Evolutionary conservation across 768 basidiomycete species (phyloP).

Genomic region (Pleurotus tuber-regium): DNA sequence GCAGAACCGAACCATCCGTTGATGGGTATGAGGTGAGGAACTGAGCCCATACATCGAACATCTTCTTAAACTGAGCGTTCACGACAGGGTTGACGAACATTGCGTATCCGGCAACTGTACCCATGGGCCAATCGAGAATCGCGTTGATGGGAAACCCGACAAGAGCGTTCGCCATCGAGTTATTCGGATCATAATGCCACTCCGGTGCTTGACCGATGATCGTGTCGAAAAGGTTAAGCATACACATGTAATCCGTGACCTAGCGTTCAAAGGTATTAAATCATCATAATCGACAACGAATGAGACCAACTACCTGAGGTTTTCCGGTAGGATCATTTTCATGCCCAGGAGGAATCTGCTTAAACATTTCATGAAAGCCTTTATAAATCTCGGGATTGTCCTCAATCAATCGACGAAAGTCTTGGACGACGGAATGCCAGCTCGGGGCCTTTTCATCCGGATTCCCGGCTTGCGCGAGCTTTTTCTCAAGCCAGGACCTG

Average conservation of each 20-base stretch:
- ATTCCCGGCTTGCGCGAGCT: background rate
- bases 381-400: constrained; percentile 23
- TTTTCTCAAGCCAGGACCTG: constrained; percentile 6
- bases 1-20: constrained; percentile 47
- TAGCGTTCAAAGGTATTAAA: constrained; percentile 11
- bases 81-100: constrained; percentile 40
- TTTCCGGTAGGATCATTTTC: constrained; percentile 14
- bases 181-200: constrained; percentile 19
- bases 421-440: constrained; percentile 19
- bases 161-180: constrained; percentile 28
- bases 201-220: constrained; percentile 40
- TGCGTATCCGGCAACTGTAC: constrained; percentile 26
- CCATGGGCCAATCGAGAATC: constrained; percentile 39
- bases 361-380: constrained; percentile 34
- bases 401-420: constrained; percentile 29
- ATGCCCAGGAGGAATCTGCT: constrained; percentile 13
- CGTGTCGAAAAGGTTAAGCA: constrained; percentile 39
- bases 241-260: constrained; percentile 38
- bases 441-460: background rate
- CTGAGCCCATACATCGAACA: constrained; percentile 48
- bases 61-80: constrained; percentile 43
- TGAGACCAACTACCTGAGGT: constrained; percentile 12
- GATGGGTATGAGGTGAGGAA: constrained; percentile 47
- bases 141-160: constrained; percentile 49
- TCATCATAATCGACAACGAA: background rate